These are phyloP conservation scores for Paraphoma sp. DNA, from an alignment of 2,329 filamentous ascomycete genomes.

Conservation along the genomic window DNA sequence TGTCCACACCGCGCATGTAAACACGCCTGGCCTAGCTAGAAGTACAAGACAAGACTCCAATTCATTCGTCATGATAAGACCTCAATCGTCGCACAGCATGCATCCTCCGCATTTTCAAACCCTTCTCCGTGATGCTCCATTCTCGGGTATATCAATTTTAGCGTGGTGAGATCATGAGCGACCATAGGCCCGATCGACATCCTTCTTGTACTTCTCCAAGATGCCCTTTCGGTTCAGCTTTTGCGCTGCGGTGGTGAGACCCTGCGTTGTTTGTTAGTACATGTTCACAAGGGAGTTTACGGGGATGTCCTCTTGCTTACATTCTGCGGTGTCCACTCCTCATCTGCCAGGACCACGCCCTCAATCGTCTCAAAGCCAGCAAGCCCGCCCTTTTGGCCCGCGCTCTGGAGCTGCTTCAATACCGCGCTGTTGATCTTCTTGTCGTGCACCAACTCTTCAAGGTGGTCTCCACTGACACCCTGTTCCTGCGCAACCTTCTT, in stretches of 20 bases:
- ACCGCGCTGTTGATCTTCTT: slow-evolving; percentile 68
- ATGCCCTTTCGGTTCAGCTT: slow-evolving; percentile 61
- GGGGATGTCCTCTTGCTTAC: slow-evolving; percentile 62
- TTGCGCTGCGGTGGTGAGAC: slow-evolving; percentile 59
- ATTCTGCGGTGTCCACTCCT: slow-evolving; percentile 86
- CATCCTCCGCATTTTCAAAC: background rate
- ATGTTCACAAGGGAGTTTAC: background rate
- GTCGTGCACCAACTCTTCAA: slow-evolving; percentile 74
- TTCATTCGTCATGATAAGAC: background rate
- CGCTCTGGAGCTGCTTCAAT: slow-evolving; percentile 73
- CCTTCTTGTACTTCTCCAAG: slow-evolving; percentile 58
- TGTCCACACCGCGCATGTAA: background rate
- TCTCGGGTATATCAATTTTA: background rate
- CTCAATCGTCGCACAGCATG: background rate
- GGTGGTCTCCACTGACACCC: slow-evolving; percentile 67
- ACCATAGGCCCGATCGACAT: slow-evolving; percentile 56
- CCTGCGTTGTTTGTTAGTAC: slow-evolving; percentile 41
- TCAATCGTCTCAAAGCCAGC: slow-evolving; percentile 75
- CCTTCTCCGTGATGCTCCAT: background rate
- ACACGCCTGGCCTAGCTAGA: slow-evolving; percentile 4
- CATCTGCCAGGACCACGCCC: slow-evolving; percentile 78
- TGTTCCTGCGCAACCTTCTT: slow-evolving; percentile 62
- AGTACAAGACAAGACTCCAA: slow-evolving; percentile 3
- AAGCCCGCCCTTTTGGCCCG: slow-evolving; percentile 71
- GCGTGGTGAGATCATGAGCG: slow-evolving; percentile 5